Evolutionary conservation across 306 rosid species (phyloP).

Genomic region (Senna tora): DNA sequence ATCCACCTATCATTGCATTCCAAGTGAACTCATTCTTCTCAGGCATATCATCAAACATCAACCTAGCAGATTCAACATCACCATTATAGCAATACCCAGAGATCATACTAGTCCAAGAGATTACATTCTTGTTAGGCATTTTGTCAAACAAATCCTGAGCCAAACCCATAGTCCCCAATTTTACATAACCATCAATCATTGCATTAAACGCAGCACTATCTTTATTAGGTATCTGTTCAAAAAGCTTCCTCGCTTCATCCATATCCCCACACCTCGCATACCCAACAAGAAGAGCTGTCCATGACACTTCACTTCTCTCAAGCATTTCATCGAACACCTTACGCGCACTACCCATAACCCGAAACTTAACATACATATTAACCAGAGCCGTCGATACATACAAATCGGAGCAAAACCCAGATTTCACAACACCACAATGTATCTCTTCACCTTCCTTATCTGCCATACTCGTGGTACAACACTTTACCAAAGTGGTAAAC

Average conservation of each 20-base stretch:
- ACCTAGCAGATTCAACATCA: constrained; percentile 54
- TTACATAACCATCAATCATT: constrained; percentile 69
- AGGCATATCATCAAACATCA: constrained; percentile 63
- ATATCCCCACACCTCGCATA: constrained; percentile 61
- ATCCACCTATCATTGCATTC: constrained; percentile 79
- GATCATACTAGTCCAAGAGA: constrained; percentile 77
- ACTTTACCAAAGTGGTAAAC: constrained; percentile 55
- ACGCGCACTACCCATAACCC: constrained; percentile 49
- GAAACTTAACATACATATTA: constrained; percentile 64
- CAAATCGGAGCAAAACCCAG: constrained; percentile 59
- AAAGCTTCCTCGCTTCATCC: constrained; percentile 61
- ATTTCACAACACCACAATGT: constrained; percentile 50
- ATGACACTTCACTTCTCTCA: constrained; percentile 57
- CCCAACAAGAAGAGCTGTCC: constrained; percentile 73
- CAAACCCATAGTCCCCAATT: constrained; percentile 50
- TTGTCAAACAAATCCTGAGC: constrained; percentile 64
- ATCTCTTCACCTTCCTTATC: constrained; percentile 49
- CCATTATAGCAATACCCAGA: constrained; percentile 59
- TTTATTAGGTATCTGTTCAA: constrained; percentile 54
- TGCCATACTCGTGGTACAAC: constrained; percentile 45
- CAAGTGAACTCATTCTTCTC: constrained; percentile 65
- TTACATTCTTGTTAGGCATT: constrained; percentile 56
- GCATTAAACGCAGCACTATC: constrained; percentile 63
- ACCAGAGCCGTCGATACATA: constrained; percentile 62
- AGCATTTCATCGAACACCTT: constrained; percentile 68